A percentile compares a stretch with the other conserved stretches of the same genome.
Evolutionary conservation across 2,329 filamentous ascomycete genomes (phyloP).

Genomic region (Penicillium vulpinum): DNA sequence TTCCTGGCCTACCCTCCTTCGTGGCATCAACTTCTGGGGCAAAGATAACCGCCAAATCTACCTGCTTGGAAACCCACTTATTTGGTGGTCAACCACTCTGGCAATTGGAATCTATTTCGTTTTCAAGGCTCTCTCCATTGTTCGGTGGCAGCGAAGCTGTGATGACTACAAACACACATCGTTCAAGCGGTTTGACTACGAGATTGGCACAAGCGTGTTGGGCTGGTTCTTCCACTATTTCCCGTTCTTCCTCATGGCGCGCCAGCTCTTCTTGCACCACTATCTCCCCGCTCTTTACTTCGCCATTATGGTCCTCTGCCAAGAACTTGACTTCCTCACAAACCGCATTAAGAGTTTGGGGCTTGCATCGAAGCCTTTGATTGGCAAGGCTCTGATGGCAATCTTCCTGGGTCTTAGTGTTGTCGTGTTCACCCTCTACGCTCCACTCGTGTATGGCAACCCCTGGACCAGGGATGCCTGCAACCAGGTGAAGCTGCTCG

Average conservation of each 20-base stretch:
- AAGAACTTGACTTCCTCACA: slow-evolving; percentile 82
- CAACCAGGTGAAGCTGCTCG: slow-evolving; percentile 80
- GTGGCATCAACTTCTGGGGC: slow-evolving; percentile 99
- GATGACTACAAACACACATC: slow-evolving; percentile 76
- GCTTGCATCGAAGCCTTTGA: slow-evolving; percentile 66
- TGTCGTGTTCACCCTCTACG: slow-evolving; percentile 77
- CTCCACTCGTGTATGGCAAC: slow-evolving; percentile 90
- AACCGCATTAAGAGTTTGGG: slow-evolving; percentile 69
- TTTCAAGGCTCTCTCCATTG: slow-evolving; percentile 83
- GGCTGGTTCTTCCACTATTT: slow-evolving; percentile 99
- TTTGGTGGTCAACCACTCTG: slow-evolving; percentile 88
- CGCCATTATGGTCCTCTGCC: slow-evolving; percentile 82
- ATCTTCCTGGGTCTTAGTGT: slow-evolving; percentile 73
- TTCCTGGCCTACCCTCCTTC: slow-evolving; percentile 87
- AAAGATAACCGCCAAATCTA: slow-evolving; percentile 93
- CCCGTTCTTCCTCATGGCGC: slow-evolving; percentile 97
- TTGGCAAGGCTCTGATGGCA: slow-evolving; percentile 73
- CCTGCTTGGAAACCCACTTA: slow-evolving; percentile 87
- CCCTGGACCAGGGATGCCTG: slow-evolving; percentile 89
- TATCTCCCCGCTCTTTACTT: slow-evolving; percentile 98
- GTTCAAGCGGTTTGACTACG: slow-evolving; percentile 98
- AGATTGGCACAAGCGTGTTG: slow-evolving; percentile 84
- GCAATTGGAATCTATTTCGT: slow-evolving; percentile 73
- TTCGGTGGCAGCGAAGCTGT: slow-evolving; percentile 93
- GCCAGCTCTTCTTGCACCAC: slow-evolving; percentile 96